Base-by-base conservation (phyloP, 768 basidiomycete genomes). In the Coprinopsis sp. region DNA sequence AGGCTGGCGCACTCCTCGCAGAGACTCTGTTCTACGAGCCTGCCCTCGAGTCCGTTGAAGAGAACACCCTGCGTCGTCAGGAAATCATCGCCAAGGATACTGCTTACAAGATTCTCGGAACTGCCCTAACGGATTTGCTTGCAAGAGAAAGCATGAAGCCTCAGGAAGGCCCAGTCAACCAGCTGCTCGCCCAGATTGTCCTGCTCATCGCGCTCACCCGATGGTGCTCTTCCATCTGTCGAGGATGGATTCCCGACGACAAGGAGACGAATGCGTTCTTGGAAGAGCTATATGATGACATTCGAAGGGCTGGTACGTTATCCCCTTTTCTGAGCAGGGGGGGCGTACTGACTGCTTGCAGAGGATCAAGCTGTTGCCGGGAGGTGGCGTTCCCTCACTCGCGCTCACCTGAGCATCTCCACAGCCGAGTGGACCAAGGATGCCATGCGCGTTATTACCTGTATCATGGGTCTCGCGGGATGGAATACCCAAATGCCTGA, bases 1-100 rank as follows among this genome's bases (percentile, higher is more conserved):
- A 78, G 50, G 64, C 65, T 12, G 69, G 75, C 1, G 72, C 74
- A 1, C 63, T 61, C 42, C 68, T 78, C 57, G 66, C 74, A 1
- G 74, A 78, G 36, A 49, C 62, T 0, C 65, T 74, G 52, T 58
- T 56, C 6, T 58, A 54, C 18, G 59, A 55, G 31, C 40, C 37
- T 23, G 41, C 25, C 30, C 37, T 39, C 7, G 44, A 40, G 29
- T n/a, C n/a, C n/a, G n/a, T n/a, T n/a, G n/a, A n/a, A n/a, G n/a
- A n/a, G n/a, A n/a, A n/a, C n/a, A n/a, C n/a, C n/a, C n/a, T n/a
- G n/a, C n/a, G n/a, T n/a, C n/a, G n/a, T n/a, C n/a, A n/a, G n/a
- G n/a, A n/a, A n/a, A n/a, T n/a, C n/a, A n/a, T n/a, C n/a, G n/a
- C 21, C 24, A 33, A 16, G 13, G 34, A 41, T 51, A 59, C 27